Evolutionary conservation across 202 grass and related monocot genomes (phyloP).

Genomic region (Digitaria exilis): DNA sequence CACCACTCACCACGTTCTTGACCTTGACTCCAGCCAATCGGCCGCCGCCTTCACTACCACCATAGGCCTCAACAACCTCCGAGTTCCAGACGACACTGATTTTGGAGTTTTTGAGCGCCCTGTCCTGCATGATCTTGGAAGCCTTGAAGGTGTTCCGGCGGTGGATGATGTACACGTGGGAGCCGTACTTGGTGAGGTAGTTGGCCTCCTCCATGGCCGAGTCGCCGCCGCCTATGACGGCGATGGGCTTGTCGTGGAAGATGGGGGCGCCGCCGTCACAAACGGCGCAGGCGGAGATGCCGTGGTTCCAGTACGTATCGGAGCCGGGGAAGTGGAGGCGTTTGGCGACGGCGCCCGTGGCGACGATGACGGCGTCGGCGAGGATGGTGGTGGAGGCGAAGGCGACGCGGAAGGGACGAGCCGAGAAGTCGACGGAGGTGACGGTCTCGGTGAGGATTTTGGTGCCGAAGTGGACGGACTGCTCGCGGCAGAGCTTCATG

Average conservation of each 20-base stretch:
- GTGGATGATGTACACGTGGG: slow-evolving; percentile 79
- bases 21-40: slow-evolving; percentile 77
- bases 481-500: slow-evolving; percentile 71
- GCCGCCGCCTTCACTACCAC: slow-evolving; percentile 39
- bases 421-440: slow-evolving; percentile 62
- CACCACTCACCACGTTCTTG: slow-evolving; percentile 66
- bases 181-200: slow-evolving; percentile 90
- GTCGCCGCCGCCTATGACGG: slow-evolving; percentile 83
- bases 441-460: slow-evolving; percentile 81
- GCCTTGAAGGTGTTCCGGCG: slow-evolving; percentile 74
- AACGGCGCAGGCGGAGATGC: slow-evolving; percentile 94
- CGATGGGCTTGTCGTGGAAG: slow-evolving; percentile 86
- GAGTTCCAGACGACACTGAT: slow-evolving; percentile 88
- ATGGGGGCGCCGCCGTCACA: slow-evolving; percentile 89
- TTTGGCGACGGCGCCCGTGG: slow-evolving; percentile 79
- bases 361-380: slow-evolving; percentile 77
- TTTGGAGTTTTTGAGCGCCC: slow-evolving; percentile 82
- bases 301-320: slow-evolving; percentile 84
- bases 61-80: slow-evolving; percentile 85
- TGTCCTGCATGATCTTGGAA: slow-evolving; percentile 96
- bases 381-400: slow-evolving; percentile 65
- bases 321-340: slow-evolving; percentile 76
- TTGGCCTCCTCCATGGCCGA: slow-evolving; percentile 95
- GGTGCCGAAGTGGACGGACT: slow-evolving; percentile 69
- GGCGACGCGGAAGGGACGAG: slow-evolving; percentile 60